Evolutionary conservation across 805 yeast genomes (phyloP), one percentile per base, ranked within the genome.

Genomic region (Pichia deserticola): DNA sequence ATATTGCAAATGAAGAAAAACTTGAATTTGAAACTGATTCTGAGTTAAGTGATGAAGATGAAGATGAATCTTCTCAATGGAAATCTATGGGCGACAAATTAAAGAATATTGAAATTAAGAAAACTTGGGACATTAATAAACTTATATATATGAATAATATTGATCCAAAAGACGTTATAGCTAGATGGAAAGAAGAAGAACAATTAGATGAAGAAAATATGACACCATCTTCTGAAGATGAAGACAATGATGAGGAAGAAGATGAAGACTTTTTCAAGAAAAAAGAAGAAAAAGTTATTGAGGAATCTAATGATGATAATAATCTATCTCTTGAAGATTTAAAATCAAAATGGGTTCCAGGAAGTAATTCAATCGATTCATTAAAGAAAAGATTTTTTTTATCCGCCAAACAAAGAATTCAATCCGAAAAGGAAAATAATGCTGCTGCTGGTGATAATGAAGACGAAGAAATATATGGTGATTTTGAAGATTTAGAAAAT

Each of bases 91-190:
- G 96, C 1, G 63, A 79, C 5, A 81, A 76, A 57, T 70, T 86
- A 51, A 72, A 77, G 53, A 77, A 84, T n/a, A 56, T 76, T 5
- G 61, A 68, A 51, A 71, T 67, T 61, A 73, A 69, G 58, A 78
- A 73, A 67, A 73, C 71, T 51, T 87, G 95, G 90, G 87, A 92
- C 64, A 79, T 92, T 53, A 82, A 84, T 57, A 87, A 86, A 60
- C 69, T 92, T 49, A 70, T 93, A 5, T 92, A 93, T 65, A 75
- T 86, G 78, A 81, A 84, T 50, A 84, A 87, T 57, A 73, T 89
- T 40, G 78, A 81, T 11, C 90, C 97, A 0, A 72, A 69, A 1
- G 93, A 85, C 54, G 93, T 77, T 35, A 71, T 88, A 43, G 71
- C 70, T 39, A 77, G 90, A 66, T 87, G 95, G 95, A 79, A 66